A percentile compares a stretch with the other conserved stretches of the same genome.
Conservation (phyloP, 2,329 filamentous ascomycete species). For the Fusarium citri region DNA sequence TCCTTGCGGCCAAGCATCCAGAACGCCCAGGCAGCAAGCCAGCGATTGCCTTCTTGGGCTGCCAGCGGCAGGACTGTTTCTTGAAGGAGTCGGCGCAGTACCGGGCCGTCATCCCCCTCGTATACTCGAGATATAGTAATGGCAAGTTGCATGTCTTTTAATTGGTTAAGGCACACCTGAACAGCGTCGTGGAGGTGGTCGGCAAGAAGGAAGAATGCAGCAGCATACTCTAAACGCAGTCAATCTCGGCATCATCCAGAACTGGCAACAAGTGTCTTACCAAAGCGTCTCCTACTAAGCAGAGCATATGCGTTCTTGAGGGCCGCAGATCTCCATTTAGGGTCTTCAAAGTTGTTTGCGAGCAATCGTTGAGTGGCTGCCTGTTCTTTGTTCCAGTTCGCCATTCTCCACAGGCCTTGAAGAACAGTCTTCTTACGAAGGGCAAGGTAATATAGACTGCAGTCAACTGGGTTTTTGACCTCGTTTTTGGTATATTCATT, state of each 20-base stretch:
- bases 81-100: slow-evolving; percentile 78
- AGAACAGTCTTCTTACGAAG: slow-evolving; percentile 91
- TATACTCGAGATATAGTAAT: slow-evolving; percentile 90
- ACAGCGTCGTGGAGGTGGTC: slow-evolving; percentile 87
- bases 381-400: slow-evolving; percentile 89
- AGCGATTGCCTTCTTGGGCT: slow-evolving; percentile 84
- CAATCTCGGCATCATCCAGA: slow-evolving; percentile 26
- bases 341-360: slow-evolving; percentile 89
- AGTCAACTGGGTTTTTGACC: slow-evolving; percentile 89
- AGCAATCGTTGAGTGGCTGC: slow-evolving; percentile 80
- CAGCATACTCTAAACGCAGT: slow-evolving; percentile 82
- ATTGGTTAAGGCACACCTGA: slow-evolving; percentile 85
- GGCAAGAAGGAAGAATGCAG: slow-evolving; percentile 93
- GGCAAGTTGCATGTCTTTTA: slow-evolving; percentile 89
- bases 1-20: slow-evolving; percentile 88
- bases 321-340: slow-evolving; percentile 88
- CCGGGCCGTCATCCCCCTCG: slow-evolving; percentile 82
- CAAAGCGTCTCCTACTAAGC: slow-evolving; percentile 88
- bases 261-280: slow-evolving; percentile 58
- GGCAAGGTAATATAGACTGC: slow-evolving; percentile 90
- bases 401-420: slow-evolving; percentile 94
- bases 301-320: slow-evolving; percentile 97
- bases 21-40: slow-evolving; percentile 95
- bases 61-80: slow-evolving; percentile 84
- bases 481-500: slow-evolving; percentile 94